Evolutionary conservation across 1,139 yeast genomes (phyloP).

Genomic region (Pneumocystis wakefieldiae): DNA sequence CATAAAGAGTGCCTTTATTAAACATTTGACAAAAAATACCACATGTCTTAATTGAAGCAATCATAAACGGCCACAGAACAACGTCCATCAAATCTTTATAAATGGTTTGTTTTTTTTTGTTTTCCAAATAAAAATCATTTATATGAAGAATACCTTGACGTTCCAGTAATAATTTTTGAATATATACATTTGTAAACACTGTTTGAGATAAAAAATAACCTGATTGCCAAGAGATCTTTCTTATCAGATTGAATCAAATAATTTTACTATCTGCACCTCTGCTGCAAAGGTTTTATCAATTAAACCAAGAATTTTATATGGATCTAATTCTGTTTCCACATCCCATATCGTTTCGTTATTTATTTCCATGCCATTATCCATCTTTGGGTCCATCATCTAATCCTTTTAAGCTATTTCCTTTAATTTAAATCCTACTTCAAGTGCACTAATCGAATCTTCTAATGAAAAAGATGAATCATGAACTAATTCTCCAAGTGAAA

Average conservation of each 20-base stretch:
- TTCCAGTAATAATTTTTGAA: constrained; percentile 4
- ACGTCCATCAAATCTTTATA: constrained; percentile 1
- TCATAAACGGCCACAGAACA: constrained; percentile 7
- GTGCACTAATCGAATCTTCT: constrained; percentile 11
- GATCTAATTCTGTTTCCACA: not conserved
- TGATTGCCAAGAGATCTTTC: constrained; percentile 10
- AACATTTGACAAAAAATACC: constrained; percentile 5
- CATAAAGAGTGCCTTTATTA: constrained; percentile 6
- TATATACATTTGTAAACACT: constrained; percentile 7
- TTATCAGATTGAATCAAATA: not conserved
- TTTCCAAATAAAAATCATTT: not conserved
- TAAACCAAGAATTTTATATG: not conserved
- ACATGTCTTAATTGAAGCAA: constrained; percentile 4
- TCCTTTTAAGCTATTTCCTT: not conserved
- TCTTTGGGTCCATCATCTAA: constrained; percentile 12
- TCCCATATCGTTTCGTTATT: not conserved
- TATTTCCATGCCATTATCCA: constrained; percentile 9
- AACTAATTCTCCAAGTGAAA: constrained; percentile 9
- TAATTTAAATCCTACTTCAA: constrained; percentile 2
- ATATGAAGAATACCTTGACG: not conserved
- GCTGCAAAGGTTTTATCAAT: not conserved
- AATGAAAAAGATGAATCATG: constrained; percentile 7
- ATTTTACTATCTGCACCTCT: not conserved
- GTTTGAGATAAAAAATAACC: constrained; percentile 10
- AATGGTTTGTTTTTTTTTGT: not conserved